phyloP scores from a whole-genome alignment of 257 asterid species.

The Oldenlandia corymbosa region DNA sequence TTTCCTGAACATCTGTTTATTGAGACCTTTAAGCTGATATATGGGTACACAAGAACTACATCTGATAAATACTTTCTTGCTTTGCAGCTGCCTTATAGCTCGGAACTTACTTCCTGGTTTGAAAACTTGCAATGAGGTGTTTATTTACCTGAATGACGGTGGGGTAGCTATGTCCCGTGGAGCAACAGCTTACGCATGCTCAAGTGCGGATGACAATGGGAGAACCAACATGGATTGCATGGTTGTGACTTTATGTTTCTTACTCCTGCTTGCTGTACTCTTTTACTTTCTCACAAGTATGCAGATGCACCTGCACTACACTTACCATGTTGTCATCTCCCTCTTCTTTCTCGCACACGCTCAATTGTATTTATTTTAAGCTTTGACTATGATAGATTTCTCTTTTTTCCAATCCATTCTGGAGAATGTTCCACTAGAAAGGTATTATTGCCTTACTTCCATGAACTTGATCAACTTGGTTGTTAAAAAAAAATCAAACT shows the following conservation, averaged over 20 bases:
- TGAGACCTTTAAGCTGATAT: not conserved
- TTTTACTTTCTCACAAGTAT: not conserved
- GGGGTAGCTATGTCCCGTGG: slow-evolving; percentile 48
- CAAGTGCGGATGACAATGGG: slow-evolving; percentile 49
- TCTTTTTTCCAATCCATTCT: not conserved
- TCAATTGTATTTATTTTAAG: not conserved
- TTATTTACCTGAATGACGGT: slow-evolving; percentile 59
- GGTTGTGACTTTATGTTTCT: slow-evolving; percentile 45
- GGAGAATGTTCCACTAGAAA: not conserved
- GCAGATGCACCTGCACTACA: not conserved
- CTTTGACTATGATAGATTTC: not conserved
- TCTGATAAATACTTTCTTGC: slow-evolving; percentile 11
- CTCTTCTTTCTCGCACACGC: not conserved
- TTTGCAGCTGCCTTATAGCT: slow-evolving; percentile 82
- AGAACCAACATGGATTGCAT: slow-evolving; percentile 41
- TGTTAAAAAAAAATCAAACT: not conserved
- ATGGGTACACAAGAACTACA: not conserved
- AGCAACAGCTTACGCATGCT: slow-evolving; percentile 36
- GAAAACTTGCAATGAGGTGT: slow-evolving; percentile 86
- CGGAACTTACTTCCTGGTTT: slow-evolving; percentile 85
- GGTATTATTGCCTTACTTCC: not conserved
- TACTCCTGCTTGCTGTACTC: not conserved
- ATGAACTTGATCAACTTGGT: too few relatives aligned
- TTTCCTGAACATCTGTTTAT: too few relatives aligned
- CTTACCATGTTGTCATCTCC: too few relatives aligned